Conservation (phyloP, 78 protist species). For the Dictyostelium intermedium region DNA sequence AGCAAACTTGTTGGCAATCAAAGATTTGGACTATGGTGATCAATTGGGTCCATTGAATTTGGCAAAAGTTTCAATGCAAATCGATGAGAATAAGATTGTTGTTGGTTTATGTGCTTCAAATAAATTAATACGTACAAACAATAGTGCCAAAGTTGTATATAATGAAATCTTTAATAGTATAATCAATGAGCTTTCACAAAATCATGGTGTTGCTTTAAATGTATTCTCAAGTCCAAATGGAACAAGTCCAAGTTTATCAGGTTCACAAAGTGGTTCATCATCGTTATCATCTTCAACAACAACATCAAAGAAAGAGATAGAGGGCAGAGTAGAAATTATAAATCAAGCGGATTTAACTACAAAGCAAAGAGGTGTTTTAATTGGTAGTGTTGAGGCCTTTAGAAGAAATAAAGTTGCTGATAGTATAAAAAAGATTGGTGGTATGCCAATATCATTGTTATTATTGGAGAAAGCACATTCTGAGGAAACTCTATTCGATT, state of each 20-base stretch:
- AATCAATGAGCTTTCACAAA: neutral
- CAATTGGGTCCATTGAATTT: conserved; percentile 71
- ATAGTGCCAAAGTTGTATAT: neutral
- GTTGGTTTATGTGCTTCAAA: conserved; percentile 58
- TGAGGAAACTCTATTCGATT: conserved; percentile 17
- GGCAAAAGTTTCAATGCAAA: conserved; percentile 57
- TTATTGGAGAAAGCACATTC: conserved; percentile 49
- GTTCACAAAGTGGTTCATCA: neutral
- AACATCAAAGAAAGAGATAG: neutral
- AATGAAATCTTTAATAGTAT: conserved; percentile 7
- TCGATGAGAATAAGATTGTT: conserved; percentile 47
- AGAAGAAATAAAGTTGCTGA: conserved; percentile 69
- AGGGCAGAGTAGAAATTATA: conserved; percentile 34
- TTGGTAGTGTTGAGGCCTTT: conserved; percentile 61
- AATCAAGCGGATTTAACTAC: conserved; percentile 60
- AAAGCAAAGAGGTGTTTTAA: conserved; percentile 20
- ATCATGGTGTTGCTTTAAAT: neutral
- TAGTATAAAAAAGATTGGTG: conserved; percentile 67
- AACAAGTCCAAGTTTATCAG: neutral
- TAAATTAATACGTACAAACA: conserved; percentile 4
- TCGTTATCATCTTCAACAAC: neutral
- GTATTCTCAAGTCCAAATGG: neutral
- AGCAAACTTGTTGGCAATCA: conserved; percentile 36
- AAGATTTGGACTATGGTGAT: conserved; percentile 60
- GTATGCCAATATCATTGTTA: conserved; percentile 69